These are phyloP conservation scores for Colletotrichum chlorophyti DNA, from an alignment of 2,329 filamentous ascomycete species.

Conservation along the genomic window DNA sequence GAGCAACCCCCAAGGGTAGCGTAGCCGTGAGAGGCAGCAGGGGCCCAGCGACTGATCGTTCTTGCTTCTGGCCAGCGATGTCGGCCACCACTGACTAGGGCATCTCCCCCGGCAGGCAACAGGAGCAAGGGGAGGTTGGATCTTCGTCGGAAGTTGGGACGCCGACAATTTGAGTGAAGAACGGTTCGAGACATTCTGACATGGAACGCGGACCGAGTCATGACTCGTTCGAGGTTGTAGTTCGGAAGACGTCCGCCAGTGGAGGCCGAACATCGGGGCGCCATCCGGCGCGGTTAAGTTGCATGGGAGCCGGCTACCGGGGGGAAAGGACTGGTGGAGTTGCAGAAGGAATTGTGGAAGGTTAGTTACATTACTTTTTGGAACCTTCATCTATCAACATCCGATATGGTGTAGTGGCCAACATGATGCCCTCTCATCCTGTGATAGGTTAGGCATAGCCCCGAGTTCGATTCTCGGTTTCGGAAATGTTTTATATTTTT, in stretches of 20 bases:
- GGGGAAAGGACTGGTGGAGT: background rate
- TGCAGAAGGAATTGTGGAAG: fast-evolving
- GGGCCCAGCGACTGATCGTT: no score
- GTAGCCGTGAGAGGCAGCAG: no score
- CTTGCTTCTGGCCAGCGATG: no score
- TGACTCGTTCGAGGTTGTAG: conserved; percentile 13
- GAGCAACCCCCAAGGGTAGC: no score
- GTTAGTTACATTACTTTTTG: background rate
- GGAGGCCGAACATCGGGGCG: background rate
- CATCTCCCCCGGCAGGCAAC: no score
- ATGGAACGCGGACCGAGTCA: background rate
- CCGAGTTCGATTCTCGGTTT: conserved; percentile 27
- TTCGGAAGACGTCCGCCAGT: background rate
- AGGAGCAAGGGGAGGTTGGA: no score
- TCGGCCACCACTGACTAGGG: no score
- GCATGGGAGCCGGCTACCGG: background rate
- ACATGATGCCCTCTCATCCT: conserved; percentile 19
- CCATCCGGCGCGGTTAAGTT: background rate
- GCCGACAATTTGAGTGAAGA: no score
- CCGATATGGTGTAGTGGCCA: conserved; percentile 28
- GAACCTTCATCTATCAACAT: fast-evolving
- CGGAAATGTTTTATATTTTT: background rate
- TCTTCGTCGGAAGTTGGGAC: no score
- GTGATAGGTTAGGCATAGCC: conserved; percentile 22
- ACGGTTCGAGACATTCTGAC: background rate